Evolutionary conservation across 2,329 filamentous ascomycete genomes (phyloP).

Genomic region (Anisogramma anomala): DNA sequence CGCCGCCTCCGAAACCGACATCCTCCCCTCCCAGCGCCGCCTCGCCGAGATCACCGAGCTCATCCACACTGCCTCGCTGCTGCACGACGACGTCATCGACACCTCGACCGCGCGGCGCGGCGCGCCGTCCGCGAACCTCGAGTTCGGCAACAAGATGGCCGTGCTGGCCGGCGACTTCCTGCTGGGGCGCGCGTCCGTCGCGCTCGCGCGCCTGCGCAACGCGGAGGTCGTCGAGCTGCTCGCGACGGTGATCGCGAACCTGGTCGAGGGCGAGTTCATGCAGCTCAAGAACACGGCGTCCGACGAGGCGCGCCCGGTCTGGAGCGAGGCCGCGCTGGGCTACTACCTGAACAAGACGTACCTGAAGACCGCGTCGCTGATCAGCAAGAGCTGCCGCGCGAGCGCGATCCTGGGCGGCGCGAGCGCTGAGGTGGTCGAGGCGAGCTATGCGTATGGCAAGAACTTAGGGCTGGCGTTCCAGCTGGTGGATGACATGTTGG

Average conservation of each 20-base stretch:
- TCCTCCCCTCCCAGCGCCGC: conserved; percentile 84
- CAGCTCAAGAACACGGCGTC: conserved; percentile 91
- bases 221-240: conserved; percentile 90
- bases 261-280: conserved; percentile 99
- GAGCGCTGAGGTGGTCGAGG: conserved; percentile 68
- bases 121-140: conserved; percentile 77
- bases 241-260: conserved; percentile 91
- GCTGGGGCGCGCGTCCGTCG: conserved; percentile 83
- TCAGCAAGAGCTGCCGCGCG: conserved; percentile 90
- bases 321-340: conserved; percentile 76
- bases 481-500: conserved; percentile 93
- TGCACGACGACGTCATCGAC: conserved; percentile 98
- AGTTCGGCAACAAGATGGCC: conserved; percentile 99
- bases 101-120: conserved; percentile 77
- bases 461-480: conserved; percentile 94
- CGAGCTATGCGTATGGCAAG: conserved; percentile 83
- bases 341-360: conserved; percentile 99
- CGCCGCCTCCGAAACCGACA: conserved; percentile 42
- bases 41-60: conserved; percentile 94
- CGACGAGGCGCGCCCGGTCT: conserved; percentile 73
- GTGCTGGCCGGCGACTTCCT: conserved; percentile 96
- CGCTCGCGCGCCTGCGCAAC: conserved; percentile 78
- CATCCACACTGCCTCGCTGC: conserved; percentile 89
- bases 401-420: conserved; percentile 75
- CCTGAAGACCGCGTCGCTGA: conserved; percentile 88